These are phyloP conservation scores for Magnusiomyces suaveolens DNA, from an alignment of 1,139 yeast genomes.

Conservation along the genomic window DNA sequence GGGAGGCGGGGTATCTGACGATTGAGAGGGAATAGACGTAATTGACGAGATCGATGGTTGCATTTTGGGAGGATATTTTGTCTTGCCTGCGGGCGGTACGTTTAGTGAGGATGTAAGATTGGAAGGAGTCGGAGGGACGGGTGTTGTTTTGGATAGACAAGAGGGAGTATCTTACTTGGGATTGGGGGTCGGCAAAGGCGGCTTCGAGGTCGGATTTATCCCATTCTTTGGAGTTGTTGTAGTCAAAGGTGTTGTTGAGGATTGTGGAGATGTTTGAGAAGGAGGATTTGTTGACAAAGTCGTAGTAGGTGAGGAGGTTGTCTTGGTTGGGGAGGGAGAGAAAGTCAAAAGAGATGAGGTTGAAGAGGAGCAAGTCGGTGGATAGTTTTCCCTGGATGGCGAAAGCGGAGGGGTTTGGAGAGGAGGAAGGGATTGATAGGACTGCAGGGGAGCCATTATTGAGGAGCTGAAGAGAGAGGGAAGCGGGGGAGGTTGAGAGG, in stretches of 20 bases:
- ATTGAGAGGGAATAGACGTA: constrained; percentile 10
- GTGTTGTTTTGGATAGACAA: constrained; percentile 12
- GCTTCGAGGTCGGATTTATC: constrained; percentile 6
- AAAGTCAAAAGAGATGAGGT: constrained; percentile 9
- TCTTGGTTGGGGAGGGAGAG: constrained; percentile 5
- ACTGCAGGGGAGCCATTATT: constrained; percentile 12
- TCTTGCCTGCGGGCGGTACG: constrained; percentile 12
- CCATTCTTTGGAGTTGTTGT: constrained; percentile 3
- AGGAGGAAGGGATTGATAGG: constrained; percentile 7
- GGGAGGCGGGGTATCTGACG: constrained; percentile 5
- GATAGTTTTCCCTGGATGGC: constrained; percentile 12
- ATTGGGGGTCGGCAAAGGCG: constrained; percentile 8
- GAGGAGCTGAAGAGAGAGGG: constrained; percentile 9
- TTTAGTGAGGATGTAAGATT: constrained; percentile 11
- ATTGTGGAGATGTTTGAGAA: constrained; percentile 7
- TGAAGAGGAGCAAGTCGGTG: constrained; percentile 11
- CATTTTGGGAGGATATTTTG: constrained; percentile 9
- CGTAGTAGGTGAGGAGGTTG: constrained; percentile 10
- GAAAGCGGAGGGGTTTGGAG: constrained; percentile 9
- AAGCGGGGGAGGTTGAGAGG: constrained; percentile 12
- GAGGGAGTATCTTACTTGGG: constrained; percentile 7
- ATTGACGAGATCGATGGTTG: constrained; percentile 12
- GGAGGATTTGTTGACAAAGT: constrained; percentile 8
- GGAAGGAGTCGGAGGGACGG: constrained; percentile 7
- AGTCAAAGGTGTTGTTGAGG: constrained; percentile 14